Base-by-base conservation (phyloP, 2,329 filamentous ascomycete species). In the Pseudocercospora crystallina region DNA sequence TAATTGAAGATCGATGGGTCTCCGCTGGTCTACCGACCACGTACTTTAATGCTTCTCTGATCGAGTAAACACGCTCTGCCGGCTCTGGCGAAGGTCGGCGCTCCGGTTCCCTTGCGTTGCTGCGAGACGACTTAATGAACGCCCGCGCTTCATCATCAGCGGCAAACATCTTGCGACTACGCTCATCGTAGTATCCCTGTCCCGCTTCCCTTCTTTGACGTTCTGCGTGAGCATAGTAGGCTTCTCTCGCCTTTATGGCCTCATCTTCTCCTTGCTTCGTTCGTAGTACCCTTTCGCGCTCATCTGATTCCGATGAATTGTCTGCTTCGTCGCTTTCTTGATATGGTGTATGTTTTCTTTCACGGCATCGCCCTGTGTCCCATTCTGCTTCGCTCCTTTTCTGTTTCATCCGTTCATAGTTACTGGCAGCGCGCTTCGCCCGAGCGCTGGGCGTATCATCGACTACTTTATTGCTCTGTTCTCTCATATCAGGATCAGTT, bases 341-440 rank as follows among this genome's bases (percentile, higher is more conserved):
- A 31, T 66, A 62, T 32, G 59, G 17, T 14, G 43, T 45, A 43
- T 69, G 69, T 53, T 70, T 72, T 26, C 56, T 56, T 10, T 69
- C 69, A 41, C 71, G 67, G 7, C 74, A 71, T 48, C 65, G 63
- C 37, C 67, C 66, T 8, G 67, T 63, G 32, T 76, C 73, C 51
- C 66, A 67, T 37, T 74, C 70, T 43, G 66, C 65, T 40, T 65
- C 64, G 57, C 70, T 68, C 49, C 65, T 68, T 54, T 66, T 66
- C 43, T 76, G 72, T 34, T 66, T 67, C 33, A 71, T 64, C 9
- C 66, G 63, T 8, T 66, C 61, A 26, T 70, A 65, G 54, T 76
- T 72, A 26, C 54, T 61, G 15, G n/a, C n/a, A n/a, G n/a, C n/a
- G n/a, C n/a, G n/a, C n/a, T n/a, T n/a, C n/a, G n/a, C n/a, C n/a